Percentiles rank a stretch among this genome's conserved stretches.
Evolutionary conservation across 2,329 filamentous ascomycete species (phyloP).

Genomic region (Teratosphaeria epicoccoides): DNA sequence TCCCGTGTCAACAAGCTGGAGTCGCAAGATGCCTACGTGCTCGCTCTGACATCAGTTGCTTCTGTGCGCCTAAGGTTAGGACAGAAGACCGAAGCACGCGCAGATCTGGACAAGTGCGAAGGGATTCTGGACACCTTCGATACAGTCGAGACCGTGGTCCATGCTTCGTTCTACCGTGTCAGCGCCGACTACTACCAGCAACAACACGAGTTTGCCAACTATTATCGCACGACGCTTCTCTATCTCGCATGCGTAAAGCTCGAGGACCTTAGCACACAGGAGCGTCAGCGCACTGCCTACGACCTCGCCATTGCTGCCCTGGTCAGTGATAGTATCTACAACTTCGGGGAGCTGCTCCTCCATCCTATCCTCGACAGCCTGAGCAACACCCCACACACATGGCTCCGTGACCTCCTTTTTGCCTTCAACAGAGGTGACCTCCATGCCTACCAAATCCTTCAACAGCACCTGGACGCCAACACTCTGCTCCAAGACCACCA

Average conservation of each 20-base stretch:
- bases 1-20: constrained; percentile 84
- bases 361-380: constrained; percentile 91
- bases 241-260: constrained; percentile 95
- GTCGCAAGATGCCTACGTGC: constrained; percentile 92
- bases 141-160: constrained; percentile 87
- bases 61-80: constrained; percentile 72
- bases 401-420: constrained; percentile 92
- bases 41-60: constrained; percentile 82
- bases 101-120: constrained; percentile 79
- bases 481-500: constrained; percentile 68
- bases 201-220: constrained; percentile 86
- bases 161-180: constrained; percentile 91
- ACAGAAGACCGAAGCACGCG: constrained; percentile 71
- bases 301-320: constrained; percentile 87
- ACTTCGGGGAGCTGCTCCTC: constrained; percentile 96
- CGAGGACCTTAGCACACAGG: constrained; percentile 57
- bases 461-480: constrained; percentile 60
- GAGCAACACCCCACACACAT: constrained; percentile 61
- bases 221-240: constrained; percentile 94
- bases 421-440: constrained; percentile 96
- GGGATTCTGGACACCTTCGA: constrained; percentile 84
- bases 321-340: constrained; percentile 93
- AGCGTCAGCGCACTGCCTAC: constrained; percentile 76
- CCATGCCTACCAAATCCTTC: constrained; percentile 71
- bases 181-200: constrained; percentile 89